Conservation (phyloP, 2,329 filamentous ascomycete genomes). For the Neoarthrinium moseri region DNA sequence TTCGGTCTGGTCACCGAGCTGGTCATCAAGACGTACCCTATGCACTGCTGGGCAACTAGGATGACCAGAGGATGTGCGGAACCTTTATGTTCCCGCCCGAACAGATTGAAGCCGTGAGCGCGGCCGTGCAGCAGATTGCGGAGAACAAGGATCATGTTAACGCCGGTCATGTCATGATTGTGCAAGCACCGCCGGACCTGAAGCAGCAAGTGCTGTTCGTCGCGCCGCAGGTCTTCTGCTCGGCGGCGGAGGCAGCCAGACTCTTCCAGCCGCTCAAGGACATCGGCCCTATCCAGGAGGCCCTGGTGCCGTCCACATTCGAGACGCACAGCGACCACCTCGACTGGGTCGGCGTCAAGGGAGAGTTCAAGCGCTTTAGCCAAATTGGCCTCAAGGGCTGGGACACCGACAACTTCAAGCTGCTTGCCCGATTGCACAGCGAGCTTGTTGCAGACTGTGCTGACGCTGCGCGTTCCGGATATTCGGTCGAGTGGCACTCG, state of each 20-base stretch:
- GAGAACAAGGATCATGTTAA: constrained; percentile 14
- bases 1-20: constrained; percentile 30
- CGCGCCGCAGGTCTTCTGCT: constrained; percentile 16
- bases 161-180: constrained; percentile 16
- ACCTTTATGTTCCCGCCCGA: constrained; percentile 25
- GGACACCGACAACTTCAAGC: constrained; percentile 5
- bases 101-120: constrained; percentile 20
- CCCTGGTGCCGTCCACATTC: constrained; percentile 16
- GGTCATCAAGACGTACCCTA: constrained; percentile 19
- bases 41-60: constrained; percentile 15
- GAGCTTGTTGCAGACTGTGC: constrained; percentile 9
- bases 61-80: constrained; percentile 22
- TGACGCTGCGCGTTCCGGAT: constrained; percentile 11
- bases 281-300: constrained; percentile 15
- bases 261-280: constrained; percentile 19
- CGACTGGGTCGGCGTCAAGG: constrained; percentile 17
- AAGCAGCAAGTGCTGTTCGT: constrained; percentile 15
- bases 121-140: constrained; percentile 17
- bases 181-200: constrained; percentile 16
- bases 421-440: constrained; percentile 9
- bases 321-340: constrained; percentile 17
- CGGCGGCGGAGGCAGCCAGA: constrained; percentile 11
- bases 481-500: constrained; percentile 12
- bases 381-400: constrained; percentile 17
- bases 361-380: constrained; percentile 21